phyloP scores from a whole-genome alignment of 73 alveolate species.

The Urostyla sp. region DNA sequence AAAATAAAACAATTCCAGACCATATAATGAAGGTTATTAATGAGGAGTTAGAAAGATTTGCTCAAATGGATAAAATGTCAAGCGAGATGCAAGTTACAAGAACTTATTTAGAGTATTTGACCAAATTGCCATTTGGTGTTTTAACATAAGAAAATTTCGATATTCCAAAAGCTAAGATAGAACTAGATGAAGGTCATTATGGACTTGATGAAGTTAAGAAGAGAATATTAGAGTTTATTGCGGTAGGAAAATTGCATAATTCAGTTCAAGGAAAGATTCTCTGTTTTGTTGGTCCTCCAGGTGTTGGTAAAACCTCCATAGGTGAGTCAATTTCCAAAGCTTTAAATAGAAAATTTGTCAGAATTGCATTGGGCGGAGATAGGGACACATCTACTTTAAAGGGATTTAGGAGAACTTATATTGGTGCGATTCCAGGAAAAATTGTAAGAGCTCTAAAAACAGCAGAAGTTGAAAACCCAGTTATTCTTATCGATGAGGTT shows the following conservation, averaged over 20 bases:
- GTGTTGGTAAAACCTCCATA: slow-evolving; percentile 91
- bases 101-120: slow-evolving; percentile 83
- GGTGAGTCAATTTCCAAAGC: slow-evolving; percentile 89
- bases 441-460: slow-evolving; percentile 77
- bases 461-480: slow-evolving; percentile 82
- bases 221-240: slow-evolving; percentile 85
- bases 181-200: slow-evolving; percentile 81
- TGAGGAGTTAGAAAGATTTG: slow-evolving; percentile 70
- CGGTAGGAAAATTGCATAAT: slow-evolving; percentile 82
- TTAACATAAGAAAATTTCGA: slow-evolving; percentile 80
- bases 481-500: slow-evolving; percentile 83
- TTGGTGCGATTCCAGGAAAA: slow-evolving; percentile 91
- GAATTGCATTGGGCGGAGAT: slow-evolving; percentile 89
- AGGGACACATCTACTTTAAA: slow-evolving; percentile 83
- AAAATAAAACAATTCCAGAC: slow-evolving; percentile 73
- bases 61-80: slow-evolving; percentile 69
- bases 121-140: slow-evolving; percentile 84
- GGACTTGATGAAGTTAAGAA: slow-evolving; percentile 88
- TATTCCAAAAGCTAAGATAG: slow-evolving; percentile 71
- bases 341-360: slow-evolving; percentile 74
- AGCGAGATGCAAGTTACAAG: slow-evolving; percentile 68
- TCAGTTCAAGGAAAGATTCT: slow-evolving; percentile 85
- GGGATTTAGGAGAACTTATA: slow-evolving; percentile 90
- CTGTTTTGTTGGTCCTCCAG: slow-evolving; percentile 95
- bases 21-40: slow-evolving; percentile 68